A percentile compares a stretch with the other conserved stretches of the same genome.
Conservation (phyloP, 2,329 filamentous ascomycete genomes). For the Pseudogymnoascus destructans region DNA sequence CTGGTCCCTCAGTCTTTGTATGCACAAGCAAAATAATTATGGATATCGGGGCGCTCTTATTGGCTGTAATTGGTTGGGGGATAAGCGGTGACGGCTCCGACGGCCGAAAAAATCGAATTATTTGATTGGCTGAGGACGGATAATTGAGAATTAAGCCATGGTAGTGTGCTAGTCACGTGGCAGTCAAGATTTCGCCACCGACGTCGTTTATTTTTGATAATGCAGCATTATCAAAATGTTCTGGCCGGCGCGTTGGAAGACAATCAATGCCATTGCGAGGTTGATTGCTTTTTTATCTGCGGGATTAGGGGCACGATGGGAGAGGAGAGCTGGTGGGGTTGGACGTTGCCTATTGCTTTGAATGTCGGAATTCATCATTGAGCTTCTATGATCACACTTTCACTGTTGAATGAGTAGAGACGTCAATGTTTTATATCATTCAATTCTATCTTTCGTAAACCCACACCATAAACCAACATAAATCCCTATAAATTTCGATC, state of each 20-base stretch:
- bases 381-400: neutral
- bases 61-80: neutral
- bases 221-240: neutral
- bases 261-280: too few relatives aligned
- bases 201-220: neutral
- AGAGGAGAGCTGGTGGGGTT: neutral
- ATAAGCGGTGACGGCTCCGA: neutral
- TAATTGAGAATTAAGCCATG: neutral
- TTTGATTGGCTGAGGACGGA: neutral
- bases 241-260: too few relatives aligned
- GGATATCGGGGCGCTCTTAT: neutral
- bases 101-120: neutral
- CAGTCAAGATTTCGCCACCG: neutral
- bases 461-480: neutral
- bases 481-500: neutral
- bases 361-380: neutral
- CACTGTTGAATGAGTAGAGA: neutral
- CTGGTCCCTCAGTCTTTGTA: conserved; percentile 2
- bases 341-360: neutral
- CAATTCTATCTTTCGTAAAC: neutral
- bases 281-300: neutral
- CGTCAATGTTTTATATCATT: neutral
- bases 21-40: neutral
- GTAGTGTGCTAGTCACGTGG: neutral
- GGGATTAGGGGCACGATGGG: neutral